Base-by-base conservation (phyloP, 148 eudicot genomes). In the Arctostaphylos glauca region DNA sequence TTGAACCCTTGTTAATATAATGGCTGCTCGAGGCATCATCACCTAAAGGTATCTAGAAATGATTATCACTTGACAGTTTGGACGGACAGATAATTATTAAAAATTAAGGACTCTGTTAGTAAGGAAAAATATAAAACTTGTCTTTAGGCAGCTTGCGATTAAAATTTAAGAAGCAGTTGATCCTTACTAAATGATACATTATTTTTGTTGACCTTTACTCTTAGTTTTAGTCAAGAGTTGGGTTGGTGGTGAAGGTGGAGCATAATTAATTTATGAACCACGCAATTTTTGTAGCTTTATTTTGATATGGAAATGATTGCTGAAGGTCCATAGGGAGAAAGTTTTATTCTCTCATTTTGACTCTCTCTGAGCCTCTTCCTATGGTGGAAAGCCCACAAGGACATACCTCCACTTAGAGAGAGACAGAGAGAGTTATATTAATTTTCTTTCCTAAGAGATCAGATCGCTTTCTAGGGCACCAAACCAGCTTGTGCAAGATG, bases 261-360 rank as follows among this genome's bases (percentile, higher is more conserved):
- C 55, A 38, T 23, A 48, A 43, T 47, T 46, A 73, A 64, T 12
- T 52, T 54, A 16, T 31, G 43, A 4, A 54, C 43, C 15, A 67
- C 16, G 48, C 60, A 25, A 66, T 5, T 16, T 3, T 67, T 43
- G 14, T 48, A 31, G 3, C 47, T 49, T 67, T 12, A 23, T 21
- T 31, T 80, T 23, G 3, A 13, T 52, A 80, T 80, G 77, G 66
- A 62, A 52, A 70, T 83, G 79, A 77, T 68, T 76, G 74, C 81
- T 43, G 52, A 76, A 83, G 86, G 76, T 81, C 60, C 60, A 70
- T 53, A 15, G 25, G 9, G 13, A 15, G 12, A 18, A 25, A 54
- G 25, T 3, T 73, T 15, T 43, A 56, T 19, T 48, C 48, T 47
- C 55, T 66, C 48, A 70, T 68, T 13, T 10, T 64, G 70, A 25